phyloP scores from a whole-genome alignment of 2,329 filamentous ascomycete genomes.

The Cladophialophora exuberans region DNA sequence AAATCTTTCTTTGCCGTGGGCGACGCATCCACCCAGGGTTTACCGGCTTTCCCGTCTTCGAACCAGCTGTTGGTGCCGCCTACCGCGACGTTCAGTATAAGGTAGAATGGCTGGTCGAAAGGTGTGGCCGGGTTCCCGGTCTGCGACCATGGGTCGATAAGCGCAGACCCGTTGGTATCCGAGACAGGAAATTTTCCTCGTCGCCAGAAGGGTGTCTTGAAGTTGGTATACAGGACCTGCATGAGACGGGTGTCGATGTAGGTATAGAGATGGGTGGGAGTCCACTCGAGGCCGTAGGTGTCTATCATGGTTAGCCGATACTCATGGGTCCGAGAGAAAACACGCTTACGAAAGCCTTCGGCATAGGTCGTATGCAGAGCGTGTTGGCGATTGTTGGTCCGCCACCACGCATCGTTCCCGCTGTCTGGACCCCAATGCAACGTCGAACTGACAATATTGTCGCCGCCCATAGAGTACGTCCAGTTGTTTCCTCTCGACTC shows the following conservation, averaged over 20 bases:
- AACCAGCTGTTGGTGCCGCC: slow-evolving; percentile 86
- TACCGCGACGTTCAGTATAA: slow-evolving; percentile 76
- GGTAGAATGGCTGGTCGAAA: slow-evolving; percentile 75
- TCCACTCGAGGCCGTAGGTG: slow-evolving; percentile 84
- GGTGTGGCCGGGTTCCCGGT: slow-evolving; percentile 67
- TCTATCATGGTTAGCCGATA: slow-evolving; percentile 41
- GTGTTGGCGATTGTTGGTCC: slow-evolving; percentile 75
- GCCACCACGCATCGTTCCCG: slow-evolving; percentile 78
- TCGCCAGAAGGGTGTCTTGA: slow-evolving; percentile 68
- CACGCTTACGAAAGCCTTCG: slow-evolving; percentile 55
- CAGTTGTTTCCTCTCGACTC: slow-evolving; percentile 83
- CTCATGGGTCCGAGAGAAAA: neutral
- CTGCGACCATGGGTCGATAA: slow-evolving; percentile 66
- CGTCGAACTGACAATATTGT: slow-evolving; percentile 77
- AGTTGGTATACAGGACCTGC: slow-evolving; percentile 79
- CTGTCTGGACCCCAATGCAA: slow-evolving; percentile 80
- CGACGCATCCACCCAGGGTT: slow-evolving; percentile 77
- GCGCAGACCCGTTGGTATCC: slow-evolving; percentile 66
- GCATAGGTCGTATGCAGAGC: slow-evolving; percentile 76
- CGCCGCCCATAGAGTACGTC: slow-evolving; percentile 74
- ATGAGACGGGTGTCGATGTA: slow-evolving; percentile 80
- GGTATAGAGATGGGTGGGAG: slow-evolving; percentile 83
- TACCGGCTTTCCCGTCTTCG: slow-evolving; percentile 68
- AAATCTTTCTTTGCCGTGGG: slow-evolving; percentile 73
- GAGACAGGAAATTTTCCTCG: slow-evolving; percentile 69